Evolutionary conservation across 352 stramenopile species (phyloP).

Genomic region (Hyaloperonospora arabidopsidis): DNA sequence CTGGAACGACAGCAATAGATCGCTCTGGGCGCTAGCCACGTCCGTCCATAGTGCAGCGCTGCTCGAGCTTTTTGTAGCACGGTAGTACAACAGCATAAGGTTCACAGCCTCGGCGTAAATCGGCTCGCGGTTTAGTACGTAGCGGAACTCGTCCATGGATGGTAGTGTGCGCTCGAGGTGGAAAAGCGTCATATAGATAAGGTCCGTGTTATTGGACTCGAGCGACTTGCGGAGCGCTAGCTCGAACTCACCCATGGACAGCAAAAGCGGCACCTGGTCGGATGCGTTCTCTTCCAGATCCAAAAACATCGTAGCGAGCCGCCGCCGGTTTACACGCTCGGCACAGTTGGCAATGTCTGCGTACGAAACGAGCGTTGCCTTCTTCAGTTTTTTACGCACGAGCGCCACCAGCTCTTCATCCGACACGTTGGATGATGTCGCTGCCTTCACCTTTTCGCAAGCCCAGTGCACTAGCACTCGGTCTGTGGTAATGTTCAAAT

Average conservation of each 20-base stretch:
- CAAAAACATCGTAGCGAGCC: conserved; percentile 86
- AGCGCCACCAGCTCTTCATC: conserved; percentile 81
- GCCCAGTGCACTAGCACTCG: conserved; percentile 87
- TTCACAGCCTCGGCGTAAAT: conserved; percentile 69
- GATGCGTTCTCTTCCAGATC: conserved; percentile 82
- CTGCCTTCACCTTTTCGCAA: conserved; percentile 82
- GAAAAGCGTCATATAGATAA: conserved; percentile 87
- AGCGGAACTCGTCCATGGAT: conserved; percentile 75
- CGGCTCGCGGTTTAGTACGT: conserved; percentile 59
- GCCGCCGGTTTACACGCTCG: conserved; percentile 68
- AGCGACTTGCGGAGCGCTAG: conserved; percentile 85
- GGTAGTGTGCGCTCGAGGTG: conserved; percentile 75
- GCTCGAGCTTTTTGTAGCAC: conserved; percentile 55
- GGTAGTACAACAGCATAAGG: conserved; percentile 75
- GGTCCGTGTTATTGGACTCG: conserved; percentile 82
- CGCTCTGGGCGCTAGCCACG: conserved; percentile 58
- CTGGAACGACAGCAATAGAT: conserved; percentile 66
- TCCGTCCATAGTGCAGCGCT: conserved; percentile 58
- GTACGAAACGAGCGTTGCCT: conserved; percentile 72
- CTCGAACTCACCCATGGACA: conserved; percentile 89
- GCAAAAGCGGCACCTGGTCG: conserved; percentile 82
- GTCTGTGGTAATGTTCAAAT: conserved; percentile 82
- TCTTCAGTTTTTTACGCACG: conserved; percentile 78
- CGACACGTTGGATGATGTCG: conserved; percentile 35
- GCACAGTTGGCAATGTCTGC: conserved; percentile 78